Conservation (phyloP, 2,329 filamentous ascomycete species). For the Penicillium janthinellum region DNA sequence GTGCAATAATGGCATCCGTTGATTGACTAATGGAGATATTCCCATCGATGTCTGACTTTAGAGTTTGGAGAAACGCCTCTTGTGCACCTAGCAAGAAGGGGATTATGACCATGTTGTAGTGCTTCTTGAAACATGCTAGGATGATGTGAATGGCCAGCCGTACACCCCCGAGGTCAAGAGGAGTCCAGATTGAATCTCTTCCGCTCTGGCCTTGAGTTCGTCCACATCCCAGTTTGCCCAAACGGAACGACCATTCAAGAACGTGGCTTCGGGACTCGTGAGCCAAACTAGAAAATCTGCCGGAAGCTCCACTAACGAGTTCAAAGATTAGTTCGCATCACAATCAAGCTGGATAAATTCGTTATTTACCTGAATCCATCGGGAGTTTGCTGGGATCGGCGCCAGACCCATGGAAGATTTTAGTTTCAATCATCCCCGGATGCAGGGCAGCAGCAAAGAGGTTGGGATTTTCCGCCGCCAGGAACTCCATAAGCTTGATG, state of each 20-base stretch:
- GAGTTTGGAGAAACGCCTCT: neutral
- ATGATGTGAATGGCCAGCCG: slow-evolving; percentile 1
- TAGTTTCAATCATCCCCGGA: slow-evolving; percentile 42
- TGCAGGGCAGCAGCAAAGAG: slow-evolving; percentile 48
- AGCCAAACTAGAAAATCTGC: slow-evolving; percentile 42
- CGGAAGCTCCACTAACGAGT: slow-evolving; percentile 23
- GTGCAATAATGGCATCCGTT: neutral
- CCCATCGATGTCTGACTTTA: neutral
- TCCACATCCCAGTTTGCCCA: slow-evolving; percentile 48
- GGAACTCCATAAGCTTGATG: slow-evolving; percentile 47
- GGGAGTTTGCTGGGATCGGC: slow-evolving; percentile 19
- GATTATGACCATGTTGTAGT: neutral
- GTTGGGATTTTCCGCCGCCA: slow-evolving; percentile 45
- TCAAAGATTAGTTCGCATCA: neutral
- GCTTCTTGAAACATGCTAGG: neutral
- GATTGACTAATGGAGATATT: neutral
- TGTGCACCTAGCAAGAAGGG: neutral
- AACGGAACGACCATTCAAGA: slow-evolving; percentile 42
- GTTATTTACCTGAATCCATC: slow-evolving; percentile 22
- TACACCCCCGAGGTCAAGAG: slow-evolving; percentile 1
- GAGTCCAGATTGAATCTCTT: slow-evolving; percentile 16
- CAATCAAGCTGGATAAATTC: neutral
- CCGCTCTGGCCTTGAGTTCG: slow-evolving; percentile 35
- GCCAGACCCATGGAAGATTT: slow-evolving; percentile 20
- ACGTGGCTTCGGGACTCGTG: slow-evolving; percentile 40